Base-by-base conservation (phyloP, 2,329 filamentous ascomycete species). In the Phoma sp. region DNA sequence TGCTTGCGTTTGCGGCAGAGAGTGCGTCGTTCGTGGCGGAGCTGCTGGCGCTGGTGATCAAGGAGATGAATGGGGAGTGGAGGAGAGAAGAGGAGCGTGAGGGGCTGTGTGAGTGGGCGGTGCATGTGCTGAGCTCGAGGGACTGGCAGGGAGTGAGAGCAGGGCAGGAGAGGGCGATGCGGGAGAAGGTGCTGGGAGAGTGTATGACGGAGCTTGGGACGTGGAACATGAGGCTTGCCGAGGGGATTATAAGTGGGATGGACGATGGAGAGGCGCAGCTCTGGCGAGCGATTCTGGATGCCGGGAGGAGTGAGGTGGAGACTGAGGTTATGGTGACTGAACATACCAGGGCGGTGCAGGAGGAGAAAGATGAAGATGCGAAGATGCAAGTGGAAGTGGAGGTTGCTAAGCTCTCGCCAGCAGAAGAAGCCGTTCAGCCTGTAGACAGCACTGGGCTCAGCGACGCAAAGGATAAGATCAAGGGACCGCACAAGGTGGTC, bases 71-170 rank as follows among this genome's bases (percentile, higher is more conserved):
- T 61, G 27, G 49, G 45, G 4, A 18, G 3, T 35, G 57, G 0
- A 62, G 69, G 25, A 40, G 58, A 24, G 66, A 77, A 55, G 65
- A 74, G 0, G 59, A 65, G 6, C 66, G 67, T 32, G 79, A 84
- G 66, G 79, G 74, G 2, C 47, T 80, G 29, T 79, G 74, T 56
- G 67, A 76, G 30, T 85, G 83, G 83, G 60, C 82, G 24, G 60
- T 76, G 7, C 80, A 83, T 61, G 70, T 84, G 60, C 82, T 24
- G 67, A 67, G 4, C 75, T 75, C 9, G 45, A 68, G 3, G 3
- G 62, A 67, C 2, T 81, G 77, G 78, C 35, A 47, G n/a, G 61
- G 62, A 9, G 59, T 59, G 27, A 57, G 68, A 30, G 42, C 61
- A 18, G 35, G 27, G 2, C 39, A 42, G 2, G 25, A 38, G 8